Evolutionary conservation across 306 rosid species (phyloP), one percentile per base, ranked within the genome.

Genomic region (Medicago lupulina): DNA sequence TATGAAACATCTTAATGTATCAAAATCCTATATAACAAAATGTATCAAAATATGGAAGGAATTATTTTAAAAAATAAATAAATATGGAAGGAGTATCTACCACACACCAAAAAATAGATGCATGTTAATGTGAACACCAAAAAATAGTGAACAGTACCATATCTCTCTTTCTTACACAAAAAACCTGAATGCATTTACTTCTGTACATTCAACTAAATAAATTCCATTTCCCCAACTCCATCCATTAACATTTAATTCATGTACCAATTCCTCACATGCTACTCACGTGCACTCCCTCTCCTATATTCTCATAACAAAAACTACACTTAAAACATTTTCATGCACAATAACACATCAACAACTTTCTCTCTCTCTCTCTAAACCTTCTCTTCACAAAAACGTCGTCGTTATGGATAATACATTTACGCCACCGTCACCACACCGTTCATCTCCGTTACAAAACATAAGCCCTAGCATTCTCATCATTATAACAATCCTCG

Each of bases 401-500:
- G 12, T 34, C 38, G 38, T 34, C 38, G 38, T 34, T 70, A 43
- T 46, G 34, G 72, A 67, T 5, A 19, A 36, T 66, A 66, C 72
- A 10, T 16, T 39, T 38, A 64, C 51, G 1, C 60, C 84, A 0
- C 80, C 75, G 8, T 47, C 84, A 0, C 79, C 70, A 16, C 85
- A 46, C 39, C 65, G 67, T 13, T 59, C 84, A 0, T 73, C 84
- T 16, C 70, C 83, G 36, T 38, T 86, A 50, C 81, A 79, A 41
- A 72, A 75, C 9, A 43, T 89, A 0, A 88, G 82, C 16, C 91
- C 93, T 0, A 88, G 91, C 87, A 80, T 92, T 43, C 72, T 88
- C 66, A 85, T 89, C 9, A 86, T 86, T 19, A 18, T 88, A 2
- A 80, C 83, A 4, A 82, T 89, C 66, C 84, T 92, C 43, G 43